These are phyloP conservation scores for Fusarium duplospermum DNA, from an alignment of 2,329 filamentous ascomycete species.

Conservation along the genomic window DNA sequence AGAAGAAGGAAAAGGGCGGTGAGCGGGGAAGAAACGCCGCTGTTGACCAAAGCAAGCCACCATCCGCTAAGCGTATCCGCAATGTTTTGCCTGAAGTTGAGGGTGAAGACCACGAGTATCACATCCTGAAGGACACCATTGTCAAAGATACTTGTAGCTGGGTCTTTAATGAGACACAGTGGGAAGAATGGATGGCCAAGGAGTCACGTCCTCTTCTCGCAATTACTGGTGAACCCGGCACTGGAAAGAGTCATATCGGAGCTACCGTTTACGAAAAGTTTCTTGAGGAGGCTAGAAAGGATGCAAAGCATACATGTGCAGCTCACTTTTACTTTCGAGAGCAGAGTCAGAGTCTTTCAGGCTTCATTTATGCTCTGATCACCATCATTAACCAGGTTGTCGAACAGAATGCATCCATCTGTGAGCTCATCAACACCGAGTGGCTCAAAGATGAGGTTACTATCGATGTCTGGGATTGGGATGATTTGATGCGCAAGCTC, in stretches of 20 bases:
- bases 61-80: constrained; percentile 40
- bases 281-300: constrained; percentile 19
- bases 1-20: constrained; percentile 33
- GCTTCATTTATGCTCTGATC: constrained; percentile 42
- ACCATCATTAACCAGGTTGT: constrained; percentile 47
- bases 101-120: constrained; percentile 42
- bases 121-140: constrained; percentile 44
- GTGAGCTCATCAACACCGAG: constrained; percentile 46
- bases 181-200: constrained; percentile 43
- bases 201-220: constrained; percentile 36
- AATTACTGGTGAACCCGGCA: constrained; percentile 46
- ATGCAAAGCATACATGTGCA: constrained; percentile 37
- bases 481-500: constrained; percentile 37
- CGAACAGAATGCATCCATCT: constrained; percentile 46
- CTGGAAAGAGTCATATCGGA: constrained; percentile 50
- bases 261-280: constrained; percentile 39
- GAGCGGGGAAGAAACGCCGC: constrained; percentile 24
- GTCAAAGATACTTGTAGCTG: constrained; percentile 47
- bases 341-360: constrained; percentile 43
- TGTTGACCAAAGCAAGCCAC: constrained; percentile 36
- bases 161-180: constrained; percentile 44
- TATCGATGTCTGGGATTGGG: constrained; percentile 23
- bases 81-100: constrained; percentile 41
- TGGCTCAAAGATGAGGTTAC: constrained; percentile 38
- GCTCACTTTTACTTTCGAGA: constrained; percentile 53